These are phyloP conservation scores for Penicillium macrosclerotiorum DNA, from an alignment of 495 filamentous ascomycete species.

Conservation along the genomic window DNA sequence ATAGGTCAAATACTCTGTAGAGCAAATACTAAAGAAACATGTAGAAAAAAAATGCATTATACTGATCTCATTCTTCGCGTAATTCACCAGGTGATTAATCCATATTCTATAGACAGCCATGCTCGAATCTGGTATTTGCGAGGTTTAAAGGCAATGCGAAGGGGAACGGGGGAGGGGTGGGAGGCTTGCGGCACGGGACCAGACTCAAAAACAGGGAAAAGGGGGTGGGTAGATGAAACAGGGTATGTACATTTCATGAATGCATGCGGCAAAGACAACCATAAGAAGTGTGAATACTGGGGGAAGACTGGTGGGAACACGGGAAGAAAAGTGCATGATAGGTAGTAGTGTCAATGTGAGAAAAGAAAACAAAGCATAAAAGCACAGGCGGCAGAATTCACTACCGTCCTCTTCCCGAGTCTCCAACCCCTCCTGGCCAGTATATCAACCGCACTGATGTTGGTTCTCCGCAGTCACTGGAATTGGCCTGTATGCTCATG, in stretches of 20 bases:
- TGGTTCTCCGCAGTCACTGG: conserved; percentile 6
- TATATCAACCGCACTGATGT: conserved; percentile 5
- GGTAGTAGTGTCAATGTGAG: conserved; percentile 14
- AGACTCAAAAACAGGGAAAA: conserved; percentile 9
- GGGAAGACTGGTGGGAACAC: conserved; percentile 12
- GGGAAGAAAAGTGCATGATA: conserved; percentile 3
- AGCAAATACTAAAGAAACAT: background rate
- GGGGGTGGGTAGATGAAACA: conserved; percentile 13
- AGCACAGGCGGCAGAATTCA: conserved; percentile 6
- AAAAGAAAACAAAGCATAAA: conserved; percentile 12
- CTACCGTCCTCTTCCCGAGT: conserved; percentile 11
- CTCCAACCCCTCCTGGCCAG: conserved; percentile 1
- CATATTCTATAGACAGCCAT: conserved; percentile 40
- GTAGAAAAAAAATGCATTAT: conserved; percentile 18
- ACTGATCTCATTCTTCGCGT: conserved; percentile 32
- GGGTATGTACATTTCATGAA: conserved; percentile 44
- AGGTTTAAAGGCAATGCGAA: conserved; percentile 25
- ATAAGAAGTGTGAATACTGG: conserved; percentile 14
- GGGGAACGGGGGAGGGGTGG: conserved; percentile 2
- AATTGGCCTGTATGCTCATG: conserved; percentile 11
- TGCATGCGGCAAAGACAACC: conserved; percentile 25
- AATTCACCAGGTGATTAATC: conserved; percentile 30
- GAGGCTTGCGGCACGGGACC: conserved; percentile 12
- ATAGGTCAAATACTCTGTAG: no score
- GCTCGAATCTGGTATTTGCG: conserved; percentile 33